These are phyloP conservation scores for Polytrichum formosum DNA, from an alignment of 225 moss, liverwort and hornwort species.

Conservation along the genomic window DNA sequence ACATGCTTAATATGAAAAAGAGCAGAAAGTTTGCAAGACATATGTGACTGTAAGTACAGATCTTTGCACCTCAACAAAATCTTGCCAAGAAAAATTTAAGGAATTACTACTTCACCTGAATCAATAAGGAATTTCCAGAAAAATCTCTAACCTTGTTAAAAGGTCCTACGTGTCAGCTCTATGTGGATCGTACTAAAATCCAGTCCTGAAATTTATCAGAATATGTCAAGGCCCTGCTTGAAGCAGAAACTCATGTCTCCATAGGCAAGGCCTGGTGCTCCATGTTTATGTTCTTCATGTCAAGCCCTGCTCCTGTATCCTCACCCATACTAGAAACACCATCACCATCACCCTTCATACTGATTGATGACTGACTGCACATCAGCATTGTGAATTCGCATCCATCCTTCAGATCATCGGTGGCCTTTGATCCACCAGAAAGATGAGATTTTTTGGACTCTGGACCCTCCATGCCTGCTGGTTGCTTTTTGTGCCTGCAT, in stretches of 20 bases:
- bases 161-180: constrained; percentile 2
- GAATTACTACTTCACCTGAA: too few relatives aligned
- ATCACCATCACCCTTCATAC: constrained; percentile 11
- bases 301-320: constrained; percentile 1
- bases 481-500: constrained; percentile 21
- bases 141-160: constrained; percentile 2
- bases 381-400: constrained; percentile 12
- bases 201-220: constrained; percentile 1
- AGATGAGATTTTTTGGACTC: constrained; percentile 20
- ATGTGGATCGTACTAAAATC: not conserved
- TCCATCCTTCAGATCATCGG: constrained; percentile 11
- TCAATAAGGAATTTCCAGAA: constrained; percentile 2
- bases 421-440: constrained; percentile 4
- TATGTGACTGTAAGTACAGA: not conserved
- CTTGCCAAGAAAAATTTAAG: constrained; percentile 6
- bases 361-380: constrained; percentile 24
- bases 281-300: constrained; percentile 11
- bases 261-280: constrained; percentile 10
- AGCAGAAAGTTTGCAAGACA: not conserved
- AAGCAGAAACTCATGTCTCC: constrained; percentile 13
- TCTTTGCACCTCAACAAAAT: constrained; percentile 12
- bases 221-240: not conserved
- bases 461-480: constrained; percentile 22
- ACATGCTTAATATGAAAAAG: not conserved
- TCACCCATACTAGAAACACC: not conserved